Percentiles rank a stretch among this genome's conserved stretches.
Evolutionary conservation across 441 rosid genomes (phyloP).

Genomic region (Hypseocharis bilobata): DNA sequence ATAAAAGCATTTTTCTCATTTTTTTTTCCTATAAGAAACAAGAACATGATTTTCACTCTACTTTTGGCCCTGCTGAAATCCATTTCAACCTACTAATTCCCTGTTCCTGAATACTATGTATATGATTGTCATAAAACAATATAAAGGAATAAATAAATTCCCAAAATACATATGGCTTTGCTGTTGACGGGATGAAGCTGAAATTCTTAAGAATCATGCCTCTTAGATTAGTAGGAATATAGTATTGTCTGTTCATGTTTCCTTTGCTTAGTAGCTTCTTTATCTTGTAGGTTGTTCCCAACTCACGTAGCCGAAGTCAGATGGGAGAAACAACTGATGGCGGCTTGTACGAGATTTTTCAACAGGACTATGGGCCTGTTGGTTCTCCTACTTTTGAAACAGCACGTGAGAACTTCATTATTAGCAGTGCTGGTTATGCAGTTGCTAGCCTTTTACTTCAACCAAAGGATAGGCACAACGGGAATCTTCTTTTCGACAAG

Average conservation of each 20-base stretch:
- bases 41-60: too few species aligned
- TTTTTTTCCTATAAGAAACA: too few species aligned
- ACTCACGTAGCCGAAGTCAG: slow-evolving; percentile 87
- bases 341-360: slow-evolving; percentile 90
- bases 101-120: too few species aligned
- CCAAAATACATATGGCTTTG: too few species aligned
- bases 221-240: not conserved
- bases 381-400: slow-evolving; percentile 80
- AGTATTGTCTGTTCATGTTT: not conserved
- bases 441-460: slow-evolving; percentile 92
- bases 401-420: slow-evolving; percentile 83
- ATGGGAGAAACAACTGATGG: slow-evolving; percentile 99
- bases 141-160: too few species aligned
- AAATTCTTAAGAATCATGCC: not conserved
- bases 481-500: slow-evolving; percentile 92
- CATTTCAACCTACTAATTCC: not conserved
- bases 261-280: not conserved
- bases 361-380: slow-evolving; percentile 88
- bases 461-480: slow-evolving; percentile 97
- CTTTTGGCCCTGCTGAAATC: not conserved
- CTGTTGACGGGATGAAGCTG: too few species aligned
- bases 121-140: too few species aligned
- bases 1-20: not conserved
- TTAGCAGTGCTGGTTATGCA: slow-evolving; percentile 98
- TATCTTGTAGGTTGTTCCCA: slow-evolving; percentile 68